Percentiles rank a stretch among this genome's conserved stretches.
Evolutionary conservation across 2,329 filamentous ascomycete genomes (phyloP).

Genomic region (Meredithiella fracta): DNA sequence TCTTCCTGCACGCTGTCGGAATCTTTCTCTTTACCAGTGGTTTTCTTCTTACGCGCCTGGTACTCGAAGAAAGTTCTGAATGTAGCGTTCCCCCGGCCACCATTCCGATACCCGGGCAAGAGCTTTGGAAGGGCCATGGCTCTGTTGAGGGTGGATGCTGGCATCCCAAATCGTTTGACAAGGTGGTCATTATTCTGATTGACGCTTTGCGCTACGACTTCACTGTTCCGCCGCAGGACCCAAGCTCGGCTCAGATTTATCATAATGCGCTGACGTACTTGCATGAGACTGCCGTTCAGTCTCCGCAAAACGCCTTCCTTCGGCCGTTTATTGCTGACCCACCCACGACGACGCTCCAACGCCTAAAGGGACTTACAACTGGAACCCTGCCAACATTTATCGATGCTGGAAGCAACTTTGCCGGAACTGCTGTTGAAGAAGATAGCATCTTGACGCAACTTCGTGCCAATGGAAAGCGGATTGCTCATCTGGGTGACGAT

Average conservation of each 20-base stretch:
- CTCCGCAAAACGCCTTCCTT: constrained; percentile 71
- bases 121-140: constrained; percentile 24
- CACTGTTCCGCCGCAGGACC: constrained; percentile 56
- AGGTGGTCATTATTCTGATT: constrained; percentile 76
- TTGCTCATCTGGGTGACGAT: constrained; percentile 93
- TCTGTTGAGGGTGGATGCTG: constrained; percentile 60
- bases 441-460: constrained; percentile 60
- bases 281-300: constrained; percentile 60
- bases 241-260: constrained; percentile 36
- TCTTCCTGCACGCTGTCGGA: constrained; percentile 60
- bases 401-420: constrained; percentile 88
- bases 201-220: constrained; percentile 96
- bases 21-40: constrained; percentile 89
- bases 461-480: constrained; percentile 47
- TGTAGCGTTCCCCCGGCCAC: constrained; percentile 54
- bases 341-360: constrained; percentile 80
- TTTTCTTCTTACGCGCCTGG: constrained; percentile 75
- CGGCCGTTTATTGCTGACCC: constrained; percentile 94
- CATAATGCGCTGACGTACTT: constrained; percentile 80
- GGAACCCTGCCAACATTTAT: constrained; percentile 90
- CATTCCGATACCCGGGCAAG: constrained; percentile 15
- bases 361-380: constrained; percentile 85
- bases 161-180: constrained; percentile 88
- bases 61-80: constrained; percentile 59
- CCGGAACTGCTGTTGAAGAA: constrained; percentile 87